Evolutionary conservation across 2,329 filamentous ascomycete genomes (phyloP).

Genomic region (Xylogone sp.): DNA sequence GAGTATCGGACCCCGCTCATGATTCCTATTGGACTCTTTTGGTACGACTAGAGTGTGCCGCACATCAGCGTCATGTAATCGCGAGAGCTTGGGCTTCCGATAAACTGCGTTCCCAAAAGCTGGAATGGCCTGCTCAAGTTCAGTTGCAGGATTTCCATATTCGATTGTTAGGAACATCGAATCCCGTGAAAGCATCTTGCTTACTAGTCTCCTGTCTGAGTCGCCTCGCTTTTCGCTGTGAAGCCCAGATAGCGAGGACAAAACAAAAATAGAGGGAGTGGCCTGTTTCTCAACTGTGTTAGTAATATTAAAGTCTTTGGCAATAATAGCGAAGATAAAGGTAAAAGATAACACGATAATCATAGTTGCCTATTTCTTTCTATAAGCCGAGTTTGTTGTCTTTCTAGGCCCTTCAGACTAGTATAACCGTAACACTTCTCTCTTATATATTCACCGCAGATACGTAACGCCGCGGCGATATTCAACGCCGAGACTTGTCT

Average conservation of each 20-base stretch:
- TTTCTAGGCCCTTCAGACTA: neutral
- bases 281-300: neutral
- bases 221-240: slow-evolving; percentile 32
- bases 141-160: slow-evolving; percentile 17
- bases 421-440: too few species aligned
- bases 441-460: too few species aligned
- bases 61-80: slow-evolving; percentile 46
- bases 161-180: slow-evolving; percentile 37
- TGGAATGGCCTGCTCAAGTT: slow-evolving; percentile 38
- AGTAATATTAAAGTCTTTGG: neutral
- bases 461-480: too few species aligned
- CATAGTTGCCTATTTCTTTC: neutral
- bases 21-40: too few species aligned
- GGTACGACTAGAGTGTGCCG: slow-evolving; percentile 49
- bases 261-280: slow-evolving; percentile 37
- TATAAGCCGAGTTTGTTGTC: neutral
- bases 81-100: slow-evolving; percentile 47
- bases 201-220: slow-evolving; percentile 48
- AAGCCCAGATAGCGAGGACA: slow-evolving; percentile 52
- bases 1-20: too few species aligned
- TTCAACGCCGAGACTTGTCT: too few species aligned
- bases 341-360: slow-evolving; percentile 39
- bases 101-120: slow-evolving; percentile 48
- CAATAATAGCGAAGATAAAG: slow-evolving; percentile 38
- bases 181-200: slow-evolving; percentile 36